These are phyloP conservation scores for Clarireedia paspali DNA, from an alignment of 2,329 filamentous ascomycete species.

Conservation along the genomic window DNA sequence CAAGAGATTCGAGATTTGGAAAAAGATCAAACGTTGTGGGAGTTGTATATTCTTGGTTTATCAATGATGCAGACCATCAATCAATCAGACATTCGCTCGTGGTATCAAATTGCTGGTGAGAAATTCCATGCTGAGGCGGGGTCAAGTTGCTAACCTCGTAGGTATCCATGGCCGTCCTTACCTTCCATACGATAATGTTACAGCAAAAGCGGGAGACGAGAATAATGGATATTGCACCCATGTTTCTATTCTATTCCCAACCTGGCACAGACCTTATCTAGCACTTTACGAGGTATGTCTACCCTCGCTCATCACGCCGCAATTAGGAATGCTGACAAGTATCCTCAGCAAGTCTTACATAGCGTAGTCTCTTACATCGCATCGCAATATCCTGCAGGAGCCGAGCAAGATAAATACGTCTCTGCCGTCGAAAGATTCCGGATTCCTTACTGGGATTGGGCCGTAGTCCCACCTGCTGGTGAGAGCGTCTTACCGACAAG, in stretches of 20 bases:
- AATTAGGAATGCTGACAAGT: neutral
- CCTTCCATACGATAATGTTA: slow-evolving; percentile 18
- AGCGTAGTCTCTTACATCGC: slow-evolving; percentile 40
- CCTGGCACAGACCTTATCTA: slow-evolving; percentile 50
- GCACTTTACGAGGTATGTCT: slow-evolving; percentile 45
- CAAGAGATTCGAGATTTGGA: slow-evolving; percentile 22
- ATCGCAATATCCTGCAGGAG: slow-evolving; percentile 18
- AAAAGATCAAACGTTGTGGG: slow-evolving; percentile 21
- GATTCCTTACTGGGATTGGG: slow-evolving; percentile 43
- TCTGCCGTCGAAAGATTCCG: slow-evolving; percentile 34
- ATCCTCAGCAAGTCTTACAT: slow-evolving; percentile 45
- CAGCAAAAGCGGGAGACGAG: slow-evolving; percentile 12
- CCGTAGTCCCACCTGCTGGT: slow-evolving; percentile 38
- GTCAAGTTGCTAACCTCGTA: slow-evolving; percentile 3
- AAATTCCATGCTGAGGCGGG: neutral
- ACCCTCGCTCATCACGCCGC: neutral
- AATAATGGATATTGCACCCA: slow-evolving; percentile 25
- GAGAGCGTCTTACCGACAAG: slow-evolving; percentile 41
- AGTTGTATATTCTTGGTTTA: slow-evolving; percentile 25
- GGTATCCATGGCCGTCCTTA: slow-evolving; percentile 26
- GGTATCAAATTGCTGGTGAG: slow-evolving; percentile 24
- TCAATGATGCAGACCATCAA: slow-evolving; percentile 17
- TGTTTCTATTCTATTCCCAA: slow-evolving; percentile 25
- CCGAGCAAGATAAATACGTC: slow-evolving; percentile 35
- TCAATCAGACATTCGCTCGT: slow-evolving; percentile 20